Evolutionary conservation across 768 basidiomycete genomes (phyloP).

Genomic region (Pleurotus giganteus): DNA sequence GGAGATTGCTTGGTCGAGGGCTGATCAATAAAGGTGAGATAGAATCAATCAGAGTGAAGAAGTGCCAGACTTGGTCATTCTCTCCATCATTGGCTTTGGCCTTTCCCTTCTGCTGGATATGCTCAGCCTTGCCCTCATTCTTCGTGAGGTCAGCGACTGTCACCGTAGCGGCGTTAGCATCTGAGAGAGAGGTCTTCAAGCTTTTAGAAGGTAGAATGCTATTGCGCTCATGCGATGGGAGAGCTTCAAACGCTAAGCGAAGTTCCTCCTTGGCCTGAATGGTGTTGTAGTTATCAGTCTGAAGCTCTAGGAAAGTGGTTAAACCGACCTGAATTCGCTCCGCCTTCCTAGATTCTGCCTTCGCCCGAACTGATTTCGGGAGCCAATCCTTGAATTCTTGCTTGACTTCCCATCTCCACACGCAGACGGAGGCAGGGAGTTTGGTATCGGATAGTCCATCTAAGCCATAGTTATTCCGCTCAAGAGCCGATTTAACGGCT

Average conservation of each 20-base stretch:
- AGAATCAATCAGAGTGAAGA: slow-evolving; percentile 1
- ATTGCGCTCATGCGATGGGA: slow-evolving; percentile 56
- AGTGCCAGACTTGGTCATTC: slow-evolving; percentile 34
- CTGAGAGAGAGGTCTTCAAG: slow-evolving; percentile 31
- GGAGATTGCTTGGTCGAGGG: background rate
- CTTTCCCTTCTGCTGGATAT: slow-evolving; percentile 30
- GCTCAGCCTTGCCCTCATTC: slow-evolving; percentile 22
- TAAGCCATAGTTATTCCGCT: slow-evolving; percentile 80
- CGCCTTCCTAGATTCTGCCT: slow-evolving; percentile 52
- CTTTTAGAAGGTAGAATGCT: slow-evolving; percentile 55
- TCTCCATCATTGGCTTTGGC: slow-evolving; percentile 34
- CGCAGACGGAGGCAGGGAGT: slow-evolving; percentile 58
- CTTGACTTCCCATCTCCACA: slow-evolving; percentile 89
- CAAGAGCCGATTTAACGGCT: slow-evolving; percentile 60
- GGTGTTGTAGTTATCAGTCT: slow-evolving; percentile 1
- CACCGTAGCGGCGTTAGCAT: slow-evolving; percentile 26
- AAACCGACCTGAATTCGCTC: slow-evolving; percentile 64
- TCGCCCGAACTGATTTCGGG: slow-evolving; percentile 64
- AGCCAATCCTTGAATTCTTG: slow-evolving; percentile 57
- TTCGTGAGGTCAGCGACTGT: slow-evolving; percentile 17
- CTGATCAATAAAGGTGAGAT: background rate
- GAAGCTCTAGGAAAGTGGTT: background rate
- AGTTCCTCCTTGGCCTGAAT: slow-evolving; percentile 60
- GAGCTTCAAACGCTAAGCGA: slow-evolving; percentile 48
- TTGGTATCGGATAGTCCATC: slow-evolving; percentile 49